Base-by-base conservation (phyloP, 2,329 filamentous ascomycete genomes). In the Fusarium solani-melongenae region DNA sequence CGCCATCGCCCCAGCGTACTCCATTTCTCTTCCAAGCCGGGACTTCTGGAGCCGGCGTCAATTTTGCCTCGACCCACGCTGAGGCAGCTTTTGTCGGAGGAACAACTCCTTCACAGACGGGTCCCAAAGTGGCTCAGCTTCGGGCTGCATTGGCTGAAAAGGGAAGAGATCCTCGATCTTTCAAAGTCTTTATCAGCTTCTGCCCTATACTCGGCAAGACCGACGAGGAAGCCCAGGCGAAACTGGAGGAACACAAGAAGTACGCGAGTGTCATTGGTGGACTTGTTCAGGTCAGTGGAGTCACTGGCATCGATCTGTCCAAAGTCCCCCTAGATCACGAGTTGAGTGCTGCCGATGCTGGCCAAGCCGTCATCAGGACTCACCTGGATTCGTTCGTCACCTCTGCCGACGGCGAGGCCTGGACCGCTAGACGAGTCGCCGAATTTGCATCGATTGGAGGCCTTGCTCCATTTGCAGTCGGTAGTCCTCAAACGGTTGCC, bases 31-130 rank as follows among this genome's bases (percentile, higher is more conserved):
- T 68, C 34, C 66, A 68, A 27, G 66, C 66, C 1, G 66, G 66
- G 2, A 31, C 62, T 12, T 68, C 66, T 5, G 33, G 38, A 51
- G 72, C 61, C 49, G 73, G 70, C 39, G 70, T 39, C 56, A 12
- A 62, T 31, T 46, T 64, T 34, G 38, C 66, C 6, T 66, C 73
- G 33, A 55, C 64, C 33, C 64, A 69, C 53, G 38, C 73, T 41
- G 44, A 73, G 24, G 66, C 55, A 2, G 51, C 51, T 2, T 68
- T 68, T n/a, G 55, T 68, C 11, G 59, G 59, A 2, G 59, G 59
- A 15, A 34, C 51, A 1, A 59, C 34, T 1, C 59, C 59, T 36
- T 33, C 20, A 6, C 58, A 33, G n/a, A 53, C 33, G 14, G 31
- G 27, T 0, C 36, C 36, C 3, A 41, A 64, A 6, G 55, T 67